Percentiles rank a stretch among this genome's conserved stretches.
These are phyloP conservation scores for Fusarium illudens DNA, from an alignment of 2,329 filamentous ascomycete species.

Conservation along the genomic window DNA sequence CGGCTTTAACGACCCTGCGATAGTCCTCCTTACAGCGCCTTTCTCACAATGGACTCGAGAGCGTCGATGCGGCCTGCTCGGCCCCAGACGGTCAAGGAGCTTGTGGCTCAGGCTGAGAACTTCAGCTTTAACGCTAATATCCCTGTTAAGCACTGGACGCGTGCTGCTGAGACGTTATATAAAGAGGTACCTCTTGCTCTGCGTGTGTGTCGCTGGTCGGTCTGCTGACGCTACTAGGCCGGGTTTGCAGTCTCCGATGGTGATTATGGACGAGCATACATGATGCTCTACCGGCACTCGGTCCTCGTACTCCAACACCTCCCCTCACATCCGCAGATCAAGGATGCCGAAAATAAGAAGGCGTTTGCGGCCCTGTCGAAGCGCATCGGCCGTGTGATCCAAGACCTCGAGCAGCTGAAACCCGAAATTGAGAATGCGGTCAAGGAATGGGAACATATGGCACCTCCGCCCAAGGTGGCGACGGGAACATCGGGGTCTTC, in stretches of 20 bases:
- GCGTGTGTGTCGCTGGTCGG: too few relatives aligned
- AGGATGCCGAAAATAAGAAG: slow-evolving; percentile 69
- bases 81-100: slow-evolving; percentile 78
- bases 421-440: slow-evolving; percentile 78
- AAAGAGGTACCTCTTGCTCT: slow-evolving; percentile 71
- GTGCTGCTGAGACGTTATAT: slow-evolving; percentile 79
- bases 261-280: slow-evolving; percentile 87
- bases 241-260: slow-evolving; percentile 85
- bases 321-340: slow-evolving; percentile 77
- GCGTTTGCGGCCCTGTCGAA: slow-evolving; percentile 64
- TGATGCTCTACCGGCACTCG: slow-evolving; percentile 90
- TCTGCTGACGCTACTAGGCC: slow-evolving; percentile 63
- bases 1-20: slow-evolving; percentile 17
- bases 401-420: slow-evolving; percentile 79
- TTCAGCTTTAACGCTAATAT: slow-evolving; percentile 84
- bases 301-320: slow-evolving; percentile 82
- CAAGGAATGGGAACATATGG: slow-evolving; percentile 70
- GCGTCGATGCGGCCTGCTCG: slow-evolving; percentile 49
- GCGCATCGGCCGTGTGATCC: slow-evolving; percentile 66
- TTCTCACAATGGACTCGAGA: slow-evolving; percentile 42
- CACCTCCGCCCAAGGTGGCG: slow-evolving; percentile 48
- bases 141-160: slow-evolving; percentile 80
- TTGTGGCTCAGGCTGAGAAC: slow-evolving; percentile 76
- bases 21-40: slow-evolving; percentile 4
- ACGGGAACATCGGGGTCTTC: slow-evolving; percentile 29